These are phyloP conservation scores for Aspergillus bridgeri DNA, from an alignment of 495 filamentous ascomycete species.

Conservation along the genomic window DNA sequence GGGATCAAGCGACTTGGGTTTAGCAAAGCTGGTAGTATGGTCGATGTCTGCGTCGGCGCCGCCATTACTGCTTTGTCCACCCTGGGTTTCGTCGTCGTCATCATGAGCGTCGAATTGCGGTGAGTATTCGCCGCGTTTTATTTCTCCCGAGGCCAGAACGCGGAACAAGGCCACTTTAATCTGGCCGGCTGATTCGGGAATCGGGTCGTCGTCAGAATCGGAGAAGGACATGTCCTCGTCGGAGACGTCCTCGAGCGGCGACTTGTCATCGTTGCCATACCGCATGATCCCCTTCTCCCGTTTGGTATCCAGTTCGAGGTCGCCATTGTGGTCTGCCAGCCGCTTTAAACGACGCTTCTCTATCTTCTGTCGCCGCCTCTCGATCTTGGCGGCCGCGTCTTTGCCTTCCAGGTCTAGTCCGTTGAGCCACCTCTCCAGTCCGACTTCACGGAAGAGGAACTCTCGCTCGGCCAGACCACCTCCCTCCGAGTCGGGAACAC, in stretches of 20 bases:
- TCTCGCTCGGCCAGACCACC: slow-evolving; percentile 94
- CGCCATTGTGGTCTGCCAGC: slow-evolving; percentile 47
- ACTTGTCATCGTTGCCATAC: slow-evolving; percentile 70
- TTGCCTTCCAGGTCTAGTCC: slow-evolving; percentile 88
- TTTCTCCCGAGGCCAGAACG: slow-evolving; percentile 92
- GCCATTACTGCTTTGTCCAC: slow-evolving; percentile 38
- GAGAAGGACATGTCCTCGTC: slow-evolving; percentile 66
- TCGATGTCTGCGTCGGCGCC: slow-evolving; percentile 70
- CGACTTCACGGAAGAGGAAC: slow-evolving; percentile 96
- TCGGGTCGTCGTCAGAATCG: slow-evolving; percentile 83
- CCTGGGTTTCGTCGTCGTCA: slow-evolving; percentile 69
- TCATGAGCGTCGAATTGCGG: slow-evolving; percentile 97
- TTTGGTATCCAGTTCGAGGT: slow-evolving; percentile 49
- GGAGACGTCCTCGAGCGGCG: slow-evolving; percentile 68
- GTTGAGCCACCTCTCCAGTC: slow-evolving; percentile 92
- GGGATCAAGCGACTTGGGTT: slow-evolving; percentile 94
- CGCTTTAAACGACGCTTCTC: slow-evolving; percentile 78
- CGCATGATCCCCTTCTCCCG: slow-evolving; percentile 61
- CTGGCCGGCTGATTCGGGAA: slow-evolving; percentile 91
- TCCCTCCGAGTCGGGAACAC: slow-evolving; percentile 84
- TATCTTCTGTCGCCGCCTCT: slow-evolving; percentile 79
- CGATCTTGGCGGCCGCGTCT: slow-evolving; percentile 82
- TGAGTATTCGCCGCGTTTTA: slow-evolving; percentile 95
- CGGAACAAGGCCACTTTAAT: slow-evolving; percentile 98
- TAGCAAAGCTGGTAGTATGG: slow-evolving; percentile 97